Base-by-base conservation (phyloP, 768 basidiomycete genomes). In the Rhizopogon salebrosus region DNA sequence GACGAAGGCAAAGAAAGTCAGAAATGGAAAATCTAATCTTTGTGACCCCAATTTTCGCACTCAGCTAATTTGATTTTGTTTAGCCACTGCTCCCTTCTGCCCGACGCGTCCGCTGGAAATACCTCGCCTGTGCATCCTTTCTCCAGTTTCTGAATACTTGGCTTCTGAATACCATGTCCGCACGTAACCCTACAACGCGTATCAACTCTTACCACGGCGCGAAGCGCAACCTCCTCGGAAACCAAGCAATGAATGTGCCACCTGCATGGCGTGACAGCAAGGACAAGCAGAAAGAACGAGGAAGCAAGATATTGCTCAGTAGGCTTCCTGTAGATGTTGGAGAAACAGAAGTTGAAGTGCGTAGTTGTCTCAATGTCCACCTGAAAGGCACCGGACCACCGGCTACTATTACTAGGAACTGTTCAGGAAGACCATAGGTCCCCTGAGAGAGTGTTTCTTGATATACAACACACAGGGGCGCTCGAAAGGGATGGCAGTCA, bases 401-500 rank as follows among this genome's bases (percentile, higher is more conserved):
- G 57, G 42, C 54, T 43, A 39, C 7, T 43, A 9, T 27, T 46
- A n/a, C 37, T 60, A 91, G 89, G 83, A 87, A 37, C 72, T 91
- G 48, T 89, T 91, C 66, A 77, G 72, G 56, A 89, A 84, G 66
- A 91, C 89, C 0, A 76, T 91, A 22, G 89, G 89, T 3, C 85
- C 87, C 0, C 64, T 89, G 54, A 83, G 76, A 62, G 87, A 89
- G 37, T 75, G 72, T 24, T 86, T 90, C 56, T 60, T 90, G 60
- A 77, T 89, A 16, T 85, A 87, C 71, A 91, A 90, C 65, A 82
- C 80, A 3, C 83, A 88, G 60, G 88, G 82, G 0, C 76, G 74
- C 50, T 86, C 87, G 41, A 89, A 87, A 61, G 89, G 89, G 18
- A 89, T 90, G 87, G 88, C 89, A 2, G 66, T 91, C 13, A 84